Conservation (phyloP, 495 filamentous ascomycete species). For the Penicillium cataractarum region DNA sequence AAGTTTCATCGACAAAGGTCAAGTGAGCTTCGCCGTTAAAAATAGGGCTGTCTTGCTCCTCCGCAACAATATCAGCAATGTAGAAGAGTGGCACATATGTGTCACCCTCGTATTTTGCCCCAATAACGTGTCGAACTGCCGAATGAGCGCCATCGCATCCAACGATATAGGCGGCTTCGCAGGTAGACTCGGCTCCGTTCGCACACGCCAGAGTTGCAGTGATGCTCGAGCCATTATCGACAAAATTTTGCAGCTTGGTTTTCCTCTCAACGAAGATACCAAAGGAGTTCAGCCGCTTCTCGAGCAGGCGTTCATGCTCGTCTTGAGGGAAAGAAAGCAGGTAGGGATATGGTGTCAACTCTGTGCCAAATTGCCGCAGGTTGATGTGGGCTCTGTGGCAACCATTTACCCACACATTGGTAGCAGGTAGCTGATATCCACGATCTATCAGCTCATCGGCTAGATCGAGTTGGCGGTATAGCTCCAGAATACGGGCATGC, state of each 20-base stretch:
- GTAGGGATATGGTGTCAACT: constrained; percentile 41
- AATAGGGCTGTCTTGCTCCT: constrained; percentile 22
- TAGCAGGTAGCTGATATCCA: constrained; percentile 39
- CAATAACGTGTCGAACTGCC: constrained; percentile 31
- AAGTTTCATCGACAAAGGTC: constrained; percentile 29
- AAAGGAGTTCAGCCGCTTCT: constrained; percentile 33
- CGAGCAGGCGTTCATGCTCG: constrained; percentile 41
- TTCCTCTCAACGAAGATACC: constrained; percentile 39
- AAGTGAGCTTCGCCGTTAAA: constrained; percentile 43
- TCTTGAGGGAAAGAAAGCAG: constrained; percentile 37
- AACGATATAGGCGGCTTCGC: constrained; percentile 36
- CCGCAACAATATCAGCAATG: constrained; percentile 39
- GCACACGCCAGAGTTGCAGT: constrained; percentile 29
- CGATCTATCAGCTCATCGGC: constrained; percentile 34
- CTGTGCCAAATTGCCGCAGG: constrained; percentile 29
- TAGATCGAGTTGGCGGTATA: constrained; percentile 44
- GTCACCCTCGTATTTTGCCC: constrained; percentile 36
- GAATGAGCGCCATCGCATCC: constrained; percentile 45
- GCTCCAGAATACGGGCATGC: constrained; percentile 48
- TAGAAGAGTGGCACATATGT: constrained; percentile 39
- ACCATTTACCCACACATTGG: constrained; percentile 40
- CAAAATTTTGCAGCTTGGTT: constrained; percentile 31
- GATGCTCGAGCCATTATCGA: constrained; percentile 29
- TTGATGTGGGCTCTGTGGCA: constrained; percentile 28
- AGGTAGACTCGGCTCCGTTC: constrained; percentile 21